Base-by-base conservation (phyloP, 2,329 filamentous ascomycete species). In the Claviceps spartinae region DNA sequence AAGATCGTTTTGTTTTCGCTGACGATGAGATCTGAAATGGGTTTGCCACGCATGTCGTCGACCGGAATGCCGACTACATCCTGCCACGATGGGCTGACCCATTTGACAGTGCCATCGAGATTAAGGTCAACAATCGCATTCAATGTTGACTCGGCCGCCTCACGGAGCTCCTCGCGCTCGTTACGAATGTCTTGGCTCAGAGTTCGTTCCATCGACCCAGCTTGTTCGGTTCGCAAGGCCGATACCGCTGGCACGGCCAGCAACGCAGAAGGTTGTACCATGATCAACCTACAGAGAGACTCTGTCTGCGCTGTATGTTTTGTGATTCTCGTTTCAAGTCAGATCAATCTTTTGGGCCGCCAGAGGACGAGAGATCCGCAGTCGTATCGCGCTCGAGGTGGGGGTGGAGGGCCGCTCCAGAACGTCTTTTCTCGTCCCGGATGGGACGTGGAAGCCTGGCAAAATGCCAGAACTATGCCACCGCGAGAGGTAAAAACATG, bases 91-190 rank as follows among this genome's bases (percentile, higher is more conserved):
- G 90, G 88, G 66, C 91, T 97, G 61, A 95, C 90, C 88, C 93
- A 98, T 69, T 89, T 86, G 62, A 98, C 85, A 55, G 82, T 85
- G 58, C 88, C 88, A 63, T 96, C 86, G 52, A 97, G 78, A 62
- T 89, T 88, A 58, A 98, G 76, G 70, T 98, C 91, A 64, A 98
- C 78, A 65, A 98, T 95, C 57, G 95, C 87, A 68, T 97, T 98
- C 65, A 95, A 77, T 22, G 90, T 96, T 72, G 96, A 88, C 70
- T 97, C 91, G 49, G 91, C 93, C 42, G 91, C 93, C 72, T 95
- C 88, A 63, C 90, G 89, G 59, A 98, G 78, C 65, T 97, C 91
- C 65, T 95, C 86, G 56, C 90, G 81, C 72, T 97, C 89, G 63
- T 94, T 88, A 60, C 88, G 84, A 61, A 97, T 96, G 66, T 95